Evolutionary conservation across 495 filamentous ascomycete genomes (phyloP), one percentile per base, ranked within the genome.

Genomic region (Penicillium desertorum): DNA sequence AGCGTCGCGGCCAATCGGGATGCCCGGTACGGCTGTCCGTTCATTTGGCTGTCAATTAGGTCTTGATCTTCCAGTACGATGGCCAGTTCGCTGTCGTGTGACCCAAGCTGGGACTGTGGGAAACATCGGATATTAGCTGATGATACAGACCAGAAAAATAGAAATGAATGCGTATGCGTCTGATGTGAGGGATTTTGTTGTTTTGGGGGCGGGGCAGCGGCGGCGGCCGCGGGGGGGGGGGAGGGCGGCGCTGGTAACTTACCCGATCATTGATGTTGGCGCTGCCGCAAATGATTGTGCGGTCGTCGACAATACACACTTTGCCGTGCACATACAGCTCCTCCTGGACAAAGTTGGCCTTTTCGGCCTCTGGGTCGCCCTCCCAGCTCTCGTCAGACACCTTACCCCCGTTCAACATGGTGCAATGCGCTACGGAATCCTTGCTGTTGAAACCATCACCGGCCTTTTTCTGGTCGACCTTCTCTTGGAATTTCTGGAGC

Each of bases 311-410:
- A 59, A 96, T 96, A 57, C 90, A 80, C 32, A 94, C 79, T 72
- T 97, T 97, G 39, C 84, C 88, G 66, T 98, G 93, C 37, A 96
- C 83, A 61, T 97, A 98, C 1, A 97, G 80, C 76, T 98, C 91
- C 68, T 98, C 93, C 65, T 96, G 92, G 46, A 96, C 84, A 74
- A 96, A 90, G 61, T 94, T 91, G 23, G 88, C 82, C 59, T 88
- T 85, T 64, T 97, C 93, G 14, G 80, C 80, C 56, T 92, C 81
- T 0, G 83, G 75, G 8, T 87, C 79, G 2, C 86, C 87, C 7
- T 90, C 72, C 88, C 89, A 96, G 5, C 67, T 45, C 64, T 92
- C 89, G 10, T 91, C 83, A 1, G 80, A 81, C 12, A 93, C 74
- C 42, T 81, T 82, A 4, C 81, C 80, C 17, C 80, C 81, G 49